Percentiles rank a stretch among this genome's conserved stretches.
phyloP scores from a whole-genome alignment of 2,329 filamentous ascomycete genomes.

The Emmonsiellopsis sp. region DNA sequence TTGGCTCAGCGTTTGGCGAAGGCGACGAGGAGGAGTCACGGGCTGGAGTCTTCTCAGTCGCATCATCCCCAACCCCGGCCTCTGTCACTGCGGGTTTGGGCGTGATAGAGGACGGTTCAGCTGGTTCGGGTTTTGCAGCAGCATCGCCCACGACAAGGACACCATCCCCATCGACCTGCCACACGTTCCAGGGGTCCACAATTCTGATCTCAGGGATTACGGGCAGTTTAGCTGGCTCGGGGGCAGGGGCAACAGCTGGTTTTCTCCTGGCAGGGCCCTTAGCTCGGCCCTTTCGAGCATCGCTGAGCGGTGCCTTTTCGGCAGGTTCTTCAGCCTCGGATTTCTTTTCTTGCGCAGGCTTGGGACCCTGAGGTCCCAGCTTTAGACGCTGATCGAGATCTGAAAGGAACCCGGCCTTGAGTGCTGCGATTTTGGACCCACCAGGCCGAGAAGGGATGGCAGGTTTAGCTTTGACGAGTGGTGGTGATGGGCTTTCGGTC shows the following conservation, averaged over 20 bases:
- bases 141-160: slow-evolving; percentile 23
- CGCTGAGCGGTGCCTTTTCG: slow-evolving; percentile 70
- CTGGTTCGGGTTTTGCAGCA: background rate
- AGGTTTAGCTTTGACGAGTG: slow-evolving; percentile 64
- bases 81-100: background rate
- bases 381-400: slow-evolving; percentile 86
- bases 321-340: slow-evolving; percentile 49
- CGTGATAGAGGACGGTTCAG: background rate
- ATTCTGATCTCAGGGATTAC: slow-evolving; percentile 29
- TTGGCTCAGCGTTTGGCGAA: background rate
- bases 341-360: slow-evolving; percentile 60
- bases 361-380: slow-evolving; percentile 67
- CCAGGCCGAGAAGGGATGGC: slow-evolving; percentile 68
- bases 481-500: slow-evolving; percentile 25
- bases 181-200: slow-evolving; percentile 33
- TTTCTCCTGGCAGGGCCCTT: slow-evolving; percentile 75
- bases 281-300: slow-evolving; percentile 84
- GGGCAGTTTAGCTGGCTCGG: slow-evolving; percentile 9
- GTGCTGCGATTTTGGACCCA: slow-evolving; percentile 78
- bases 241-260: slow-evolving; percentile 52
- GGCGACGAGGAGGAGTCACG: background rate
- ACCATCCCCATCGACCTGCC: slow-evolving; percentile 28
- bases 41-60: background rate
- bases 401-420: slow-evolving; percentile 86
- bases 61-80: background rate